These are phyloP conservation scores for Candida tetrigidarum DNA, from an alignment of 1,139 yeast species.

Conservation along the genomic window DNA sequence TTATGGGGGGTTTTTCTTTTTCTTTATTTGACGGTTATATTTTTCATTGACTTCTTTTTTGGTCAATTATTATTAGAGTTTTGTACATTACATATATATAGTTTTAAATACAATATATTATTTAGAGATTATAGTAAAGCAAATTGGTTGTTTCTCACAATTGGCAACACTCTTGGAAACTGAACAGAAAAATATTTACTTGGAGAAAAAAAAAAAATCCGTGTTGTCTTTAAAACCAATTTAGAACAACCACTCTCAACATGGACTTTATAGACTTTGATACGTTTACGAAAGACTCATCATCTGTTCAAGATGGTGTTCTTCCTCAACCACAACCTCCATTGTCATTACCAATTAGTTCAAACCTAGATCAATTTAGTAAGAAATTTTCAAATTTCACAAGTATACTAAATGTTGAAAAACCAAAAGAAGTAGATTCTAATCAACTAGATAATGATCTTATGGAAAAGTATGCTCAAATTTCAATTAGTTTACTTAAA, in stretches of 20 bases:
- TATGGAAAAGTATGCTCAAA: slow-evolving; percentile 45
- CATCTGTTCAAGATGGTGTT: slow-evolving; percentile 21
- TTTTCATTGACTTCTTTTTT: neutral
- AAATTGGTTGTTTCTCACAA: neutral
- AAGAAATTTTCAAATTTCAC: slow-evolving; percentile 40
- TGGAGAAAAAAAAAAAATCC: slow-evolving; percentile 5
- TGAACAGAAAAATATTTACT: neutral
- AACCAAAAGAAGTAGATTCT: slow-evolving; percentile 3
- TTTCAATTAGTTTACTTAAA: slow-evolving; percentile 29
- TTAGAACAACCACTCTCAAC: neutral
- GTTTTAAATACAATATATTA: no score
- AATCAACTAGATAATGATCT: slow-evolving; percentile 17
- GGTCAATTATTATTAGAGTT: no score
- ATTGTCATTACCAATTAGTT: slow-evolving; percentile 44
- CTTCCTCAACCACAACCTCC: slow-evolving; percentile 52
- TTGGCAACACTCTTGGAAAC: neutral
- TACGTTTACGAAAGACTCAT: slow-evolving; percentile 27
- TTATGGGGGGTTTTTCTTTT: no score
- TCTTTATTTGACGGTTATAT: neutral
- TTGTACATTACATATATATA: no score
- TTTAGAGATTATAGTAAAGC: neutral
- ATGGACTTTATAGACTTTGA: slow-evolving; percentile 54
- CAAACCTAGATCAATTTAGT: slow-evolving; percentile 45
- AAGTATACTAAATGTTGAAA: slow-evolving; percentile 29
- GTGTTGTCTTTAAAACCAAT: neutral